These are phyloP conservation scores for Tetrapisispora nanseiensis DNA, from an alignment of 805 yeast genomes.

Conservation along the genomic window DNA sequence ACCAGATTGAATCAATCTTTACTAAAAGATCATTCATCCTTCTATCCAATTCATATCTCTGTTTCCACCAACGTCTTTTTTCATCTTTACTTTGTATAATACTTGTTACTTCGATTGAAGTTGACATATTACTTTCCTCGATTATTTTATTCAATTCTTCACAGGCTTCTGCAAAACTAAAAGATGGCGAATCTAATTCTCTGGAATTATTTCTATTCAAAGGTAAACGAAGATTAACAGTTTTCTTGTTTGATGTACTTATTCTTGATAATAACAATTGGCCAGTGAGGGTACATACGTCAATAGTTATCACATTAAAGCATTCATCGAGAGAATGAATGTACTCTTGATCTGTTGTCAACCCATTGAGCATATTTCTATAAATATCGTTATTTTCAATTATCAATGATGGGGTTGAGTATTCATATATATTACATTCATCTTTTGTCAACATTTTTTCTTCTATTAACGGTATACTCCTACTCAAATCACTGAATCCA, in stretches of 20 bases:
- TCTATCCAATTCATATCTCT: constrained; percentile 52
- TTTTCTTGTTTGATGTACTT: constrained; percentile 27
- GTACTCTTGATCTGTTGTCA: constrained; percentile 2
- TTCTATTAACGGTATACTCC: constrained; percentile 15
- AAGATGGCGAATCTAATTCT: constrained; percentile 34
- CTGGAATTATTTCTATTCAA: constrained; percentile 40
- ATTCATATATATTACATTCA: constrained; percentile 10
- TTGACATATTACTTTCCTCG: constrained; percentile 48
- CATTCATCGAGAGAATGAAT: background rate
- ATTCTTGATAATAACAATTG: constrained; percentile 46
- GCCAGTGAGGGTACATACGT: constrained; percentile 46
- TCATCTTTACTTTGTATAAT: constrained; percentile 47
- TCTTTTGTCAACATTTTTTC: constrained; percentile 14
- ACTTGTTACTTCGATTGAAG: constrained; percentile 44
- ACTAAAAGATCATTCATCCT: constrained; percentile 43
- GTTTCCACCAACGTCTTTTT: constrained; percentile 69
- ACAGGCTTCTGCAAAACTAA: constrained; percentile 39
- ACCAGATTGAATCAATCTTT: constrained; percentile 55
- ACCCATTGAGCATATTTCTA: background rate
- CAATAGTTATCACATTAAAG: constrained; percentile 42
- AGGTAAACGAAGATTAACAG: constrained; percentile 50
- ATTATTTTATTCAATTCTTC: constrained; percentile 44
- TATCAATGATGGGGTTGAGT: constrained; percentile 8
- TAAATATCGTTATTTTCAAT: background rate
- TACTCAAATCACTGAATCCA: constrained; percentile 15